Evolutionary conservation across 2,329 filamentous ascomycete species (phyloP).

Genomic region (Ceratocystis colombiana): DNA sequence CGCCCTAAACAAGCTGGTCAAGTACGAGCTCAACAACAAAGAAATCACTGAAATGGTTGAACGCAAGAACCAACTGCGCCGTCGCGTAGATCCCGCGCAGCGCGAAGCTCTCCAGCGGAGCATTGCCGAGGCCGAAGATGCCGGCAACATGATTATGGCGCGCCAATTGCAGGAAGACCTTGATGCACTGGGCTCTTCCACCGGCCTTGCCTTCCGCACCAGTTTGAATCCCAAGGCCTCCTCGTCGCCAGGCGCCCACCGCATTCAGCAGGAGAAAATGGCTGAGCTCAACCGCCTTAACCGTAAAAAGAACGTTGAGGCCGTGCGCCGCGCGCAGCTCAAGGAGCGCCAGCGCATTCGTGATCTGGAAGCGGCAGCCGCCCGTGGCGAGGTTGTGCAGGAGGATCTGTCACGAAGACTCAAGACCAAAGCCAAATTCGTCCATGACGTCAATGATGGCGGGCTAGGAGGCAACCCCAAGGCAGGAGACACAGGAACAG

Average conservation of each 20-base stretch:
- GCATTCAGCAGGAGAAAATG: constrained; percentile 68
- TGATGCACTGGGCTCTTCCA: constrained; percentile 54
- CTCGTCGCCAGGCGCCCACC: constrained; percentile 37
- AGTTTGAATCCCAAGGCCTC: constrained; percentile 46
- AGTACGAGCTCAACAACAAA: constrained; percentile 69
- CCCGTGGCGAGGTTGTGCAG: constrained; percentile 51
- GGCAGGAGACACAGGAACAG: constrained; percentile 33
- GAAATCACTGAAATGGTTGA: constrained; percentile 73
- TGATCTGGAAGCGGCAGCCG: constrained; percentile 50
- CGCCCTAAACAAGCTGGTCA: constrained; percentile 69
- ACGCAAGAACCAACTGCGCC: constrained; percentile 57
- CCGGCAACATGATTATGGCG: constrained; percentile 50
- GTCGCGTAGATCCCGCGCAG: constrained; percentile 55
- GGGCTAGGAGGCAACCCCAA: neutral
- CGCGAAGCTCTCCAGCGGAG: constrained; percentile 56
- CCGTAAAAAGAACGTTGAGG: constrained; percentile 72
- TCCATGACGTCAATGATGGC: constrained; percentile 49
- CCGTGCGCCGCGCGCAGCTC: constrained; percentile 81
- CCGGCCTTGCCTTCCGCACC: constrained; percentile 59
- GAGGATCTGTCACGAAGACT: constrained; percentile 53
- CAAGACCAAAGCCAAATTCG: constrained; percentile 57
- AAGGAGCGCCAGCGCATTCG: constrained; percentile 60
- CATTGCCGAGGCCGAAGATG: constrained; percentile 55
- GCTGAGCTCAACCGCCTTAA: constrained; percentile 77
- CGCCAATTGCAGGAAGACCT: constrained; percentile 50